These are phyloP conservation scores for Lasiodiplodia gonubiensis DNA, from an alignment of 2,329 filamentous ascomycete species.

Conservation along the genomic window DNA sequence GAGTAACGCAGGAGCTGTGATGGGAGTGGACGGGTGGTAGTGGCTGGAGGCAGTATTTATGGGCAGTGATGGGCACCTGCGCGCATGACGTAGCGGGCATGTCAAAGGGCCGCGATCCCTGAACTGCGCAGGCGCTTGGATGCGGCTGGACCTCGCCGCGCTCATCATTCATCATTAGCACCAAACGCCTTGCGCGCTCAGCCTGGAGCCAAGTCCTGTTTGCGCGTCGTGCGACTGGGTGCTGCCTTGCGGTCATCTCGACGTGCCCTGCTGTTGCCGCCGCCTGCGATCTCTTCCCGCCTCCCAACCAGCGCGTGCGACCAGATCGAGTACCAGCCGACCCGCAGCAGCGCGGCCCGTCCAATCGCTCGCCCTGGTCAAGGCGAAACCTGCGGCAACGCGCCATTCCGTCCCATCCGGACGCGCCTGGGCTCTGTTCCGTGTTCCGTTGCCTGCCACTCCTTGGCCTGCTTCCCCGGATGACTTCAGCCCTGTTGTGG, in stretches of 20 bases:
- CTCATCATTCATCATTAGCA: constrained; percentile 7
- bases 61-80: constrained; percentile 8
- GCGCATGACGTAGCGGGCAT: constrained; percentile 15
- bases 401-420: constrained; percentile 13
- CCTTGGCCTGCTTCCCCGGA: background rate
- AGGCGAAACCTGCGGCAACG: background rate
- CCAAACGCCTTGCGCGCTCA: background rate
- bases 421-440: constrained; percentile 2
- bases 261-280: background rate
- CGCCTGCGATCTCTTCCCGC: background rate
- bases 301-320: background rate
- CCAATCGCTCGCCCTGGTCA: background rate
- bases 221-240: constrained; percentile 15
- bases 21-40: background rate
- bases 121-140: constrained; percentile 10
- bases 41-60: constrained; percentile 17
- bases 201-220: background rate
- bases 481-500: constrained; percentile 16
- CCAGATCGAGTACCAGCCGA: background rate
- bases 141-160: constrained; percentile 16
- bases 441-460: constrained; percentile 3
- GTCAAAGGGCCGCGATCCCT: constrained; percentile 21
- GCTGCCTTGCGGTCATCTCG: background rate
- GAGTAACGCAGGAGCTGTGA: background rate
- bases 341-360: background rate